phyloP scores from a whole-genome alignment of 495 filamentous ascomycete genomes.

The Chaetomidium leptoderma region DNA sequence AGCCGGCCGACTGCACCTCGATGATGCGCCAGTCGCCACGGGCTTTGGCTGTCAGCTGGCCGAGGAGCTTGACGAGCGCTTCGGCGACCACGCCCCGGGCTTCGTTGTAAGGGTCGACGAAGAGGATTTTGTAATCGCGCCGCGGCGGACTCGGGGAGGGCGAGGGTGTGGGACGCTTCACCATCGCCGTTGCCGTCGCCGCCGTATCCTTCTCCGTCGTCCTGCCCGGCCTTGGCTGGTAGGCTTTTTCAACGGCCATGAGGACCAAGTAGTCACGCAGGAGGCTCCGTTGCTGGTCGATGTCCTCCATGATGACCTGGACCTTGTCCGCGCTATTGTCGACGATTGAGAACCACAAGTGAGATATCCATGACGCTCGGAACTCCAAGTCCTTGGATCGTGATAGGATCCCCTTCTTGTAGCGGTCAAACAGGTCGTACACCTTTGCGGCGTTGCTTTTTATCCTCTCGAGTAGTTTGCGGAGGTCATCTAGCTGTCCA shows the following conservation, averaged over 20 bases:
- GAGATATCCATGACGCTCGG: constrained; percentile 16
- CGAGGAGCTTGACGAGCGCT: constrained; percentile 19
- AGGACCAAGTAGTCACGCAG: constrained; percentile 21
- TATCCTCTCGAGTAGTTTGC: constrained; percentile 17
- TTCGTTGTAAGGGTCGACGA: constrained; percentile 27
- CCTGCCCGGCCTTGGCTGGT: background rate
- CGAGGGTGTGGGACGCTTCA: background rate
- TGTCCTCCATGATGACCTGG: constrained; percentile 26
- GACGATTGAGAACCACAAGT: constrained; percentile 25
- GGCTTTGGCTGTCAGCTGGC: constrained; percentile 8
- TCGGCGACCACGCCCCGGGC: constrained; percentile 26
- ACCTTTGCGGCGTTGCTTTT: constrained; percentile 19
- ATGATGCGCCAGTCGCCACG: constrained; percentile 21
- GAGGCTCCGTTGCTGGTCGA: constrained; percentile 16
- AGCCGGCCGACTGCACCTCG: constrained; percentile 22
- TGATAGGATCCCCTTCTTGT: constrained; percentile 27
- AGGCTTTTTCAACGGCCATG: constrained; percentile 5
- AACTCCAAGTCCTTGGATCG: constrained; percentile 20
- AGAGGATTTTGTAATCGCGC: constrained; percentile 22
- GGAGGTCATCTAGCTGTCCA: constrained; percentile 20
- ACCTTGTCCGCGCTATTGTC: constrained; percentile 28
- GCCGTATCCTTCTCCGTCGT: background rate
- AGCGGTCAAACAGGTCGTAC: constrained; percentile 28
- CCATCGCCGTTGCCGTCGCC: background rate
- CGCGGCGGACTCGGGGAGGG: constrained; percentile 5